These are phyloP conservation scores for Chaetomiaceae sp. DNA, from an alignment of 2,329 filamentous ascomycete species.

Conservation along the genomic window DNA sequence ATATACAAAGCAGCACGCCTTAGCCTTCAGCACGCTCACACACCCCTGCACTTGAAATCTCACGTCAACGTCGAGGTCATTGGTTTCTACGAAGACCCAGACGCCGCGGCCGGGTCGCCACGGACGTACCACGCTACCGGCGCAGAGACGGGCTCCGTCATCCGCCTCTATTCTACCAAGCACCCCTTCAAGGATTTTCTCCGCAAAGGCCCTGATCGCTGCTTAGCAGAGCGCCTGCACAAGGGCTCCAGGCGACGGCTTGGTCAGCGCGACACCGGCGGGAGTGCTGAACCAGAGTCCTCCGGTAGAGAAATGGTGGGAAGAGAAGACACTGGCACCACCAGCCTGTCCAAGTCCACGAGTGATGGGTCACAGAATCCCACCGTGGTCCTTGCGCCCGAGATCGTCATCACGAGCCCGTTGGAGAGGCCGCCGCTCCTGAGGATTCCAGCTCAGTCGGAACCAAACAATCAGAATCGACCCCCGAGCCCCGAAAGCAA, in stretches of 20 bases:
- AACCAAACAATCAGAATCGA: slow-evolving; percentile 29
- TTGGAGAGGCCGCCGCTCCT: slow-evolving; percentile 30
- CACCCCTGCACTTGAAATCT: slow-evolving; percentile 44
- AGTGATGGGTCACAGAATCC: slow-evolving; percentile 13
- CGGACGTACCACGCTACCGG: slow-evolving; percentile 36
- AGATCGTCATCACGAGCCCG: slow-evolving; percentile 36
- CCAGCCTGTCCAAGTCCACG: slow-evolving; percentile 1
- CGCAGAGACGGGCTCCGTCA: slow-evolving; percentile 32
- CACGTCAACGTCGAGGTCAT: slow-evolving; percentile 53
- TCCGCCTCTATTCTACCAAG: slow-evolving; percentile 48
- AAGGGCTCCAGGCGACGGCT: slow-evolving; percentile 15
- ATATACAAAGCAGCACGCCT: slow-evolving; percentile 36
- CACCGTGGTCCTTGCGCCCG: slow-evolving; percentile 28
- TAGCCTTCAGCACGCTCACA: slow-evolving; percentile 35
- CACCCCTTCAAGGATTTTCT: slow-evolving; percentile 51
- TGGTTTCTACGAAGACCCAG: slow-evolving; percentile 56
- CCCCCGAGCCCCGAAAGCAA: slow-evolving; percentile 29
- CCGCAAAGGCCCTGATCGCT: slow-evolving; percentile 49
- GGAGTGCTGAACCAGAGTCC: not conserved
- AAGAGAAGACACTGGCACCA: slow-evolving; percentile 22
- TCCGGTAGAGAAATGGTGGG: not conserved
- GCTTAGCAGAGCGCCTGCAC: slow-evolving; percentile 48
- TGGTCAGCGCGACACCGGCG: no score
- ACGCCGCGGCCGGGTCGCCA: slow-evolving; percentile 32
- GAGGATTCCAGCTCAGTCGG: slow-evolving; percentile 31